These are phyloP conservation scores for Plasmodium fragile DNA, from an alignment of 169 alveolate genomes.

Conservation along the genomic window DNA sequence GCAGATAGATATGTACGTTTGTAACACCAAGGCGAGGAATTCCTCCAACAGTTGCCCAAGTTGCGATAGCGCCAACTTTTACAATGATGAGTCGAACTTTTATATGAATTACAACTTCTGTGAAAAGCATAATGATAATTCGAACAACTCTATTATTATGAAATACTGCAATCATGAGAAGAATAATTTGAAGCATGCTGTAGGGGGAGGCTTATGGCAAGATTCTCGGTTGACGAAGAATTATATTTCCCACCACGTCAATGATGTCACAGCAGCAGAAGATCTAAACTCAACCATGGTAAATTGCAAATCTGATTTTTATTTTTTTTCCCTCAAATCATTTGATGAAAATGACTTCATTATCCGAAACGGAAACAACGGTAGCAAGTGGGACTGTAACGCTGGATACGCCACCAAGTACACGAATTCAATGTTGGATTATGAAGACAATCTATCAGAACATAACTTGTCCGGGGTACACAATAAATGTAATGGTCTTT, in stretches of 20 bases:
- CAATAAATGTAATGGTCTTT: slow-evolving; percentile 5
- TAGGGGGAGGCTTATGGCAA: slow-evolving; percentile 29
- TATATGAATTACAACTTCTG: slow-evolving; percentile 36
- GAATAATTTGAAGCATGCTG: background rate
- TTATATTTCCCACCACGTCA: slow-evolving; percentile 6
- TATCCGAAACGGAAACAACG: slow-evolving; percentile 1
- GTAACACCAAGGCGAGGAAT: slow-evolving; percentile 15
- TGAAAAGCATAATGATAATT: slow-evolving; percentile 19
- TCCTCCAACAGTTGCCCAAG: slow-evolving; percentile 60
- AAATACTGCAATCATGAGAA: slow-evolving; percentile 1
- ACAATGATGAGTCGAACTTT: slow-evolving; percentile 56
- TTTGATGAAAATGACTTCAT: slow-evolving; percentile 56
- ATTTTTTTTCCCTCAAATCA: slow-evolving; percentile 29
- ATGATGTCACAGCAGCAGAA: slow-evolving; percentile 10
- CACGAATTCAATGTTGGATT: slow-evolving; percentile 39
- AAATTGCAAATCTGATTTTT: slow-evolving; percentile 33
- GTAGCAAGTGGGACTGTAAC: slow-evolving; percentile 20
- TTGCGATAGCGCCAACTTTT: slow-evolving; percentile 47
- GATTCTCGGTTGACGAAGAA: slow-evolving; percentile 16
- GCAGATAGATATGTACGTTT: background rate
- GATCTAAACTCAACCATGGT: slow-evolving; percentile 31
- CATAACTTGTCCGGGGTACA: slow-evolving; percentile 28
- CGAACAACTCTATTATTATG: slow-evolving; percentile 7
- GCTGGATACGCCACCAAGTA: slow-evolving; percentile 14
- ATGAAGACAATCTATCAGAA: slow-evolving; percentile 43